Base-by-base conservation (phyloP, 2,329 filamentous ascomycete species). In the Parascedosporium putredinis region DNA sequence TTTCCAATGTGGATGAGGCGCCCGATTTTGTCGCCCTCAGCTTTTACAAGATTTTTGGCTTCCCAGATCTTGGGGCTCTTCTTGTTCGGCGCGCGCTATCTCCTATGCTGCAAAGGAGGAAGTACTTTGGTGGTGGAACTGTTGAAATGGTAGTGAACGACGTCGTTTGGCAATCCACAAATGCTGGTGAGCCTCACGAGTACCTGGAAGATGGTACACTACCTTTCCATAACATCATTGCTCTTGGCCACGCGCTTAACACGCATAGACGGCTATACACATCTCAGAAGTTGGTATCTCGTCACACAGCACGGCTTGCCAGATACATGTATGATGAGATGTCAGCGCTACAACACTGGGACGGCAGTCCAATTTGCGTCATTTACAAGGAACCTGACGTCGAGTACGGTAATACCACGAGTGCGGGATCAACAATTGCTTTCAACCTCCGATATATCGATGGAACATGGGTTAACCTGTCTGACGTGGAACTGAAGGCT, bases 31-130 rank as follows among this genome's bases (percentile, higher is more conserved):
- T 80, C 0, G 85, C 88, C 0, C 60, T 97, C 38, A 96, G 90
- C 64, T 81, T 97, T 55, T 94, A 96, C 69, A 98, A 97, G 64
- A 90, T 96, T n/a, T 97, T 97, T 63, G 91, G 93, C 1, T 96
- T 96, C 55, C 91, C 91, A 0, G 88, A 97, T 61, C 71, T 97
- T 2, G 91, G 91, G 2, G 89, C 83, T 1, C 67, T 98, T 51
- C 81, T 97, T 25, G 81, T 97, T 10, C 81, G 85, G 38, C 89
- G 87, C 57, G 73, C 78, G 27, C 78, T 86, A 10, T 79, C 78
- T 5, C 63, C 74, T 34, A 61, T 84, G 3, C 81, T 95, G 44
- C 69, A 76, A 27, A 70, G 72, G 38, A 79, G 88, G 52, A 81
- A 71, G 54, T 98, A 94, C 59, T 98, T 98, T 66, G 91, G 91